phyloP scores from a whole-genome alignment of 441 rosid species.

The Croton setiger region DNA sequence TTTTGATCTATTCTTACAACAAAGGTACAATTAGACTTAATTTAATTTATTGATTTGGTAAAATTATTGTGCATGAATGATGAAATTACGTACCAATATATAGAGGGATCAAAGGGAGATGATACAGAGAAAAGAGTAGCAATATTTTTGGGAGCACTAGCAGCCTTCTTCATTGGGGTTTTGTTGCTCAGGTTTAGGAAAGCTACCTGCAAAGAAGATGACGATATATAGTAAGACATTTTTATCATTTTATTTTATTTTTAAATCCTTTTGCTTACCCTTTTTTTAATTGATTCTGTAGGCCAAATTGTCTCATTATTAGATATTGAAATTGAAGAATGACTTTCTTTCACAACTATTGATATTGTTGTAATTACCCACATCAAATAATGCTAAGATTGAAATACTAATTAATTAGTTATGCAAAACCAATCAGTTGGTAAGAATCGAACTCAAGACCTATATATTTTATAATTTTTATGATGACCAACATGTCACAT shows the following conservation, averaged over 20 bases:
- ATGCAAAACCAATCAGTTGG: no score
- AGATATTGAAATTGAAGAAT: no score
- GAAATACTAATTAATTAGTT: no score
- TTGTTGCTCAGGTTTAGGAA: conserved; percentile 35
- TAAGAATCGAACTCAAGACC: no score
- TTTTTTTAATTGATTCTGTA: no score
- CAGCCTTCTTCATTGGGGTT: conserved; percentile 37
- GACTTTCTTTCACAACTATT: no score
- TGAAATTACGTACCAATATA: not conserved
- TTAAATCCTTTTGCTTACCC: not conserved
- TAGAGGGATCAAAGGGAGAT: conserved; percentile 1
- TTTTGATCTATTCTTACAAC: conserved; percentile 40
- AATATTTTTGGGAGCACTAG: conserved; percentile 63
- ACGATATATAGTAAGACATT: conserved; percentile 26
- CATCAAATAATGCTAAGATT: no score
- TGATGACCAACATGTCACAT: no score
- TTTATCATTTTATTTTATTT: not conserved
- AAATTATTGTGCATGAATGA: not conserved
- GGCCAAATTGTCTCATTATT: no score
- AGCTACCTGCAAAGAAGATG: conserved; percentile 43
- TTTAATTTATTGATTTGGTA: not conserved
- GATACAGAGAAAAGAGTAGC: conserved; percentile 43
- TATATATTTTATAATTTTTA: no score
- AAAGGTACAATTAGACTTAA: conserved; percentile 5
- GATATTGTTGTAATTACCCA: no score